Conservation (phyloP, 73 alveolate genomes). For the Breviolum minutum region DNA sequence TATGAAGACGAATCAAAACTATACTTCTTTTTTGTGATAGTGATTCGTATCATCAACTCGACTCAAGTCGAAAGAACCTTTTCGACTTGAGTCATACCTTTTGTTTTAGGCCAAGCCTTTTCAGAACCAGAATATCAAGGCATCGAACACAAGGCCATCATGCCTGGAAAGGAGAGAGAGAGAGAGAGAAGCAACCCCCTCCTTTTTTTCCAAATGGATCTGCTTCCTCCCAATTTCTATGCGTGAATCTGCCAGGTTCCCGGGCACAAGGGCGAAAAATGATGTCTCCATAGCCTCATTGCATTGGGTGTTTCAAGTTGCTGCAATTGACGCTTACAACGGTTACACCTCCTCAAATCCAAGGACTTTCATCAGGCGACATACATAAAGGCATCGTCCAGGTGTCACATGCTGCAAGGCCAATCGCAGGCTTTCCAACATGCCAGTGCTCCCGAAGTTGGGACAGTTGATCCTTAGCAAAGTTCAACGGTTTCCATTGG, state of each 20-base stretch:
- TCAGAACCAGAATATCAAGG: no score
- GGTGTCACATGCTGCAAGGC: conserved; percentile 41
- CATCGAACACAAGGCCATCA: no score
- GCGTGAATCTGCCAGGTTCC: background rate
- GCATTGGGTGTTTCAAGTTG: background rate
- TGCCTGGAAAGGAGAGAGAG: no score
- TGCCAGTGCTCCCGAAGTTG: conserved; percentile 52
- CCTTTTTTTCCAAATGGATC: no score
- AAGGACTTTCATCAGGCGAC: background rate
- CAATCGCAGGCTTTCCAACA: conserved; percentile 80
- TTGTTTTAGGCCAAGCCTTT: no score
- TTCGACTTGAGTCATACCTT: no score
- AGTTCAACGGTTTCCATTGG: background rate
- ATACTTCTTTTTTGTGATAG: no score
- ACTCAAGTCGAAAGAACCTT: no score
- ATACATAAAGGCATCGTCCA: conserved; percentile 12
- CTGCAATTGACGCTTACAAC: background rate
- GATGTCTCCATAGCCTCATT: conserved; percentile 69
- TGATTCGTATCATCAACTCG: no score
- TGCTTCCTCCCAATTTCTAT: background rate
- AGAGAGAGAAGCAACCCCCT: no score
- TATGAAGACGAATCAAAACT: background rate
- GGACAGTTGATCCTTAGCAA: conserved; percentile 66
- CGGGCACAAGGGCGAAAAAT: conserved; percentile 60
- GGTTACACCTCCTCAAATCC: background rate